Percentiles rank a stretch among this genome's conserved stretches.
Conservation (phyloP, 306 rosid species). For the Hylodesmum podocarpum region DNA sequence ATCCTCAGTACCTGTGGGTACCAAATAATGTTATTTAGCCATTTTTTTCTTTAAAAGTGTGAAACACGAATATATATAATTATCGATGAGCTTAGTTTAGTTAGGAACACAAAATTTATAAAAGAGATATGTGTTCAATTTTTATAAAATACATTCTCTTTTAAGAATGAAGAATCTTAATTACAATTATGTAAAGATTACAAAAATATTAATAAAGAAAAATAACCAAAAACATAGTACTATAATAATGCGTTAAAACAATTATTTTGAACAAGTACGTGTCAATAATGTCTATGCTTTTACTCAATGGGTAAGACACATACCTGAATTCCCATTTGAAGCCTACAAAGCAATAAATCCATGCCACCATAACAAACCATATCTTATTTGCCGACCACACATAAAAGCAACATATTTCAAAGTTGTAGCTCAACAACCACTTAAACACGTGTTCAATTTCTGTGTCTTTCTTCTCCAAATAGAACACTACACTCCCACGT, state of each 20-base stretch:
- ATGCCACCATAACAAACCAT: conserved; percentile 25
- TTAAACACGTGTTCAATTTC: conserved; percentile 40
- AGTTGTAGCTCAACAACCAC: conserved; percentile 73
- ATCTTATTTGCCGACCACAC: conserved; percentile 60
- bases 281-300: conserved; percentile 19
- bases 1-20: neutral
- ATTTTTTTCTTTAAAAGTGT: conserved; percentile 3
- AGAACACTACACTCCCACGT: conserved; percentile 15
- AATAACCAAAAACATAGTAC: too few relatives aligned
- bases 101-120: too few relatives aligned
- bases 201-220: too few relatives aligned
- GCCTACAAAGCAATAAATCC: conserved; percentile 32
- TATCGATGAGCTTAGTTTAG: too few relatives aligned
- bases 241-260: too few relatives aligned
- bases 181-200: too few relatives aligned
- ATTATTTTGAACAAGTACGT: conserved; percentile 37
- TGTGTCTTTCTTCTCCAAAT: conserved; percentile 19
- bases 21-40: neutral
- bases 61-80: conserved; percentile 45
- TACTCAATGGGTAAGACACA: conserved; percentile 25
- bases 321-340: conserved; percentile 20
- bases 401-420: conserved; percentile 50
- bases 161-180: too few relatives aligned
- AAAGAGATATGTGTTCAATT: too few relatives aligned
- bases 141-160: too few relatives aligned